Percentiles rank a stretch among this genome's conserved stretches.
phyloP scores from a whole-genome alignment of 768 basidiomycete genomes.

The Crassisporium funariophilum region DNA sequence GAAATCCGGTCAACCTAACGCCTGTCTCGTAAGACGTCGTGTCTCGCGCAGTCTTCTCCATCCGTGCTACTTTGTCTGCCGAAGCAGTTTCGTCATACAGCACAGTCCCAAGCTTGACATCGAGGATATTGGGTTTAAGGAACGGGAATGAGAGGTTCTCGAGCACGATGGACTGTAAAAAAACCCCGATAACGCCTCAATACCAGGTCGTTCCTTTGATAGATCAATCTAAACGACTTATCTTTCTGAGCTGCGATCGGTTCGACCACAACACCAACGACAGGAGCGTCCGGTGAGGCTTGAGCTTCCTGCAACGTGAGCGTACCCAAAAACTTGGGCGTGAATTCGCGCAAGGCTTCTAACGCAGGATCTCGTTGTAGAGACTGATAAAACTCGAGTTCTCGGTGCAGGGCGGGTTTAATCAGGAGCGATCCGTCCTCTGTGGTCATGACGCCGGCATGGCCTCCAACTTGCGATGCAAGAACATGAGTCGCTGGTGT shows the following conservation, averaged over 20 bases:
- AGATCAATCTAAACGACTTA: no score
- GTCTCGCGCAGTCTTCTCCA: slow-evolving; percentile 67
- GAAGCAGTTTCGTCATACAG: slow-evolving; percentile 74
- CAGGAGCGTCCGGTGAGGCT: slow-evolving; percentile 30
- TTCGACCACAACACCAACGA: slow-evolving; percentile 26
- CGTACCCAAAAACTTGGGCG: slow-evolving; percentile 81
- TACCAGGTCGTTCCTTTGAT: no score
- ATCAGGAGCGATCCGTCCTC: slow-evolving; percentile 80
- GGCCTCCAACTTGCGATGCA: slow-evolving; percentile 77
- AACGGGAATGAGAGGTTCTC: slow-evolving; percentile 82
- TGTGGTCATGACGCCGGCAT: slow-evolving; percentile 68
- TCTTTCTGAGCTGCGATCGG: slow-evolving; percentile 45
- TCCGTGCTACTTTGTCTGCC: slow-evolving; percentile 75
- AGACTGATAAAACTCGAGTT: slow-evolving; percentile 72
- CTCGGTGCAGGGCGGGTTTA: slow-evolving; percentile 68
- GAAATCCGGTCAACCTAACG: slow-evolving; percentile 75
- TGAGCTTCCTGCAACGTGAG: slow-evolving; percentile 66
- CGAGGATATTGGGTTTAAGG: slow-evolving; percentile 81
- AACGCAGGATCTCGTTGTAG: slow-evolving; percentile 44
- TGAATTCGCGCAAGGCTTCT: slow-evolving; percentile 53
- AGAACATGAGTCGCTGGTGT: slow-evolving; percentile 33
- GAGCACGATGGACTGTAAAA: slow-evolving; percentile 73
- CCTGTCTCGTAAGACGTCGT: slow-evolving; percentile 76
- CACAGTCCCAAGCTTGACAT: slow-evolving; percentile 90
- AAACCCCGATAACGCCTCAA: no score